A percentile compares a stretch with the other conserved stretches of the same genome.
Conservation (phyloP, 345 rosid genomes). For the Eutrema yunnanense region DNA sequence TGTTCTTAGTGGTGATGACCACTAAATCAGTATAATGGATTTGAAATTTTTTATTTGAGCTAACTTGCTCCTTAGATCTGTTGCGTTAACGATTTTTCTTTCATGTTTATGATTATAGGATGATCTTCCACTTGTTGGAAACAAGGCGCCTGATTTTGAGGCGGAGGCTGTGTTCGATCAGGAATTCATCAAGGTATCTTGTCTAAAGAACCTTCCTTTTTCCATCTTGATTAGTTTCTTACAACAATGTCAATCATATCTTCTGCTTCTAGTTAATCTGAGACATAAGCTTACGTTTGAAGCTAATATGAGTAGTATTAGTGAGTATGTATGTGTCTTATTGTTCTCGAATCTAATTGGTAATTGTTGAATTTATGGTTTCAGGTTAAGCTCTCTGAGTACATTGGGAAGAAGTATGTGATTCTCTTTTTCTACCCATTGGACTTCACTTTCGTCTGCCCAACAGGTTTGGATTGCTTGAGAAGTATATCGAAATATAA, state of each 20-base stretch:
- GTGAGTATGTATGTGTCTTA: neutral
- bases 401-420: constrained; percentile 96
- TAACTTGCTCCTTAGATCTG: neutral
- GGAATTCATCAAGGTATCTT: constrained; percentile 77
- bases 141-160: constrained; percentile 80
- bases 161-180: constrained; percentile 99
- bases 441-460: constrained; percentile 99
- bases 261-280: neutral
- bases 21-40: neutral
- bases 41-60: neutral
- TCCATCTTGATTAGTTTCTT: neutral
- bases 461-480: constrained; percentile 60
- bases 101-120: constrained; percentile 34
- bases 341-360: neutral
- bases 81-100: neutral
- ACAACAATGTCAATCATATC: neutral
- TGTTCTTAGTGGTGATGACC: neutral
- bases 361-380: constrained; percentile 13
- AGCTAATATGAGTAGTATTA: neutral
- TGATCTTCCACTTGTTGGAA: constrained; percentile 86
- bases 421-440: constrained; percentile 95
- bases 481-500: neutral
- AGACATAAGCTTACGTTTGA: neutral
- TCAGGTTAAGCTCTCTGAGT: constrained; percentile 93
- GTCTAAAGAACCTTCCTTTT: neutral